Evolutionary conservation across 2,329 filamentous ascomycete species (phyloP).

Genomic region (Arthrobotrys sphaeroides): DNA sequence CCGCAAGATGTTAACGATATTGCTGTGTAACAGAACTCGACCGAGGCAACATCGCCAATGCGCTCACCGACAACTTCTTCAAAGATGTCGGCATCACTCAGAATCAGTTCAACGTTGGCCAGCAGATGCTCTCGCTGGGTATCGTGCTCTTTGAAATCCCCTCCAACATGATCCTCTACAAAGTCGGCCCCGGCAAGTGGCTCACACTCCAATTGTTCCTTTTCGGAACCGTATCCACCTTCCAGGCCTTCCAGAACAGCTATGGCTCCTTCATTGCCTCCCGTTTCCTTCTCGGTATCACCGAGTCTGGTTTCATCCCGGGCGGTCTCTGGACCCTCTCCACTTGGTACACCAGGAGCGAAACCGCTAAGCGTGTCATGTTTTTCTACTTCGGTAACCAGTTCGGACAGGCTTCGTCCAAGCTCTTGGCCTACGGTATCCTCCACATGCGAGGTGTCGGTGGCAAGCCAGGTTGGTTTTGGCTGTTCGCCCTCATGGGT

Average conservation of each 20-base stretch:
- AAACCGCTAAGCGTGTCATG: slow-evolving; percentile 67
- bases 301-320: slow-evolving; percentile 68
- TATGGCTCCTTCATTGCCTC: slow-evolving; percentile 66
- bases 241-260: slow-evolving; percentile 66
- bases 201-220: slow-evolving; percentile 67
- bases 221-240: slow-evolving; percentile 67
- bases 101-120: slow-evolving; percentile 68
- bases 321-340: slow-evolving; percentile 66
- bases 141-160: slow-evolving; percentile 66
- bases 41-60: slow-evolving; percentile 64
- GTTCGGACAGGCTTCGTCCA: slow-evolving; percentile 64
- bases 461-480: slow-evolving; percentile 68
- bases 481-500: slow-evolving; percentile 68
- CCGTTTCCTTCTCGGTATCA: slow-evolving; percentile 66
- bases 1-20: slow-evolving; percentile 23
- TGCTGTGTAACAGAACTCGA: slow-evolving; percentile 60
- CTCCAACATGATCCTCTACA: slow-evolving; percentile 67
- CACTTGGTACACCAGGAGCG: slow-evolving; percentile 67
- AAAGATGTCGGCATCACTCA: slow-evolving; percentile 65
- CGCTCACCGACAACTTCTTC: slow-evolving; percentile 67
- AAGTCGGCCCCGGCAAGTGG: slow-evolving; percentile 67
- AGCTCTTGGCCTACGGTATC: slow-evolving; percentile 64
- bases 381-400: slow-evolving; percentile 69
- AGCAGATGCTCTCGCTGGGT: slow-evolving; percentile 66
- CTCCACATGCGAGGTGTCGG: slow-evolving; percentile 66